Percentiles rank a stretch among this genome's conserved stretches.
Evolutionary conservation across 768 basidiomycete genomes (phyloP).

Genomic region (Mycena floridula): DNA sequence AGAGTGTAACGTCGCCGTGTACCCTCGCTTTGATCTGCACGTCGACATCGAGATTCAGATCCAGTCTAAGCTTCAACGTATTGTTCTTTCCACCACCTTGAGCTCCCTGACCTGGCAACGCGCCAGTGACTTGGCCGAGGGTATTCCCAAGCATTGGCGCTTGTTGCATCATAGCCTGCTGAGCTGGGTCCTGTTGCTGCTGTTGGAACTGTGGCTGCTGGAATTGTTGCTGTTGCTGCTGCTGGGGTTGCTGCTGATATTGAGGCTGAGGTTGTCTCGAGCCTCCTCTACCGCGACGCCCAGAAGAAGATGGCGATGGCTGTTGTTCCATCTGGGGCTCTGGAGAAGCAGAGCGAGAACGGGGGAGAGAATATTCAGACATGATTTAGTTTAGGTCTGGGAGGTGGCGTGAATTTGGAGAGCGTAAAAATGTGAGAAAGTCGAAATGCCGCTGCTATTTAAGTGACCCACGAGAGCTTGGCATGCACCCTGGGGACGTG

Average conservation of each 20-base stretch:
- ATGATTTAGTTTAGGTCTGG: too few species aligned
- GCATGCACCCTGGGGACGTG: too few species aligned
- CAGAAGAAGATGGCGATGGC: conserved; percentile 2
- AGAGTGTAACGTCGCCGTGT: conserved; percentile 14
- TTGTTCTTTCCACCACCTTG: conserved; percentile 4
- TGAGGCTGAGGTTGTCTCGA: too few species aligned
- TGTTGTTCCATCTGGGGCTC: conserved; percentile 4
- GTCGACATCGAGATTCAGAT: conserved; percentile 13
- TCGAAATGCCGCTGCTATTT: too few species aligned
- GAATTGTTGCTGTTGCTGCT: too few species aligned
- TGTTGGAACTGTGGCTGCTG: conserved; percentile 1
- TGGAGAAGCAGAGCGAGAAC: conserved; percentile 4
- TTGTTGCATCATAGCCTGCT: too few species aligned
- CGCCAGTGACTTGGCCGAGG: conserved; percentile 2
- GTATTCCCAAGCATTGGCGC: not conserved
- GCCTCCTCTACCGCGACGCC: not conserved
- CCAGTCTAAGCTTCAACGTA: conserved; percentile 12
- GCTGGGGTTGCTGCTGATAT: conserved; percentile 1
- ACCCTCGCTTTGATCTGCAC: conserved; percentile 13
- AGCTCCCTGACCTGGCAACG: too few species aligned
- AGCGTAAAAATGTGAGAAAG: too few species aligned
- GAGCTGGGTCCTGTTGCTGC: conserved; percentile 5
- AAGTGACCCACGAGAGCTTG: too few species aligned
- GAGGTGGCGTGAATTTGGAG: too few species aligned
- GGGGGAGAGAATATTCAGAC: conserved; percentile 6